Evolutionary conservation across 1,139 yeast species (phyloP).

Genomic region (Debaryomyces psychrophilus): DNA sequence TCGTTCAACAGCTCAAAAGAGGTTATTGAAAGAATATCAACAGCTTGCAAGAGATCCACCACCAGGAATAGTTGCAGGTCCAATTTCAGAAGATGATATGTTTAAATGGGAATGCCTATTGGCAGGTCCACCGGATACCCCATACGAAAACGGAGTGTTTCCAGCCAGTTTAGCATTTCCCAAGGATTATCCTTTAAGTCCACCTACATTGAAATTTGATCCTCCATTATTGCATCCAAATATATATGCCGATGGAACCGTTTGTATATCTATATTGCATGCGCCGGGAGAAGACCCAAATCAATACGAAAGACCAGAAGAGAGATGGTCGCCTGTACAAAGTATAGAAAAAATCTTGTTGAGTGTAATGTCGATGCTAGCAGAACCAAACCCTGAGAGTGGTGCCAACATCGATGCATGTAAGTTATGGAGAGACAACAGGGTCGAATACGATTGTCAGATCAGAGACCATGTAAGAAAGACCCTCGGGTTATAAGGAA

Average conservation of each 20-base stretch:
- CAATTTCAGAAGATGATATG: slow-evolving; percentile 76
- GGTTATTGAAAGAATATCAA: slow-evolving; percentile 86
- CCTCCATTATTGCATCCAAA: slow-evolving; percentile 92
- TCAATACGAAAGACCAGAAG: slow-evolving; percentile 92
- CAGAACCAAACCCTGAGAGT: slow-evolving; percentile 95
- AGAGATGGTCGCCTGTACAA: slow-evolving; percentile 97
- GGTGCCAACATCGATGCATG: slow-evolving; percentile 98
- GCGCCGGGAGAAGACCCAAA: slow-evolving; percentile 98
- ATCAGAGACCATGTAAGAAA: slow-evolving; percentile 68
- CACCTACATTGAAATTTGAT: slow-evolving; percentile 81
- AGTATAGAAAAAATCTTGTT: slow-evolving; percentile 91
- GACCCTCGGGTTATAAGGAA: slow-evolving; percentile 59
- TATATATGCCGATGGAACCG: slow-evolving; percentile 91
- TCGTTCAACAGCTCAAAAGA: slow-evolving; percentile 74
- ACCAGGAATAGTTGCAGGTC: slow-evolving; percentile 95
- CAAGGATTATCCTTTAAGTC: slow-evolving; percentile 86
- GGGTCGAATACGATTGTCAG: slow-evolving; percentile 63
- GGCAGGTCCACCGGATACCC: slow-evolving; percentile 92
- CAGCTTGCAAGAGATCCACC: slow-evolving; percentile 86
- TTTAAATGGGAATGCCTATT: slow-evolving; percentile 90
- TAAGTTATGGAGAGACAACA: slow-evolving; percentile 87
- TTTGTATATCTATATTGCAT: slow-evolving; percentile 91
- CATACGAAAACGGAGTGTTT: slow-evolving; percentile 92
- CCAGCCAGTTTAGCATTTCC: slow-evolving; percentile 87
- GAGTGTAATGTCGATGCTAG: slow-evolving; percentile 93